A percentile compares a stretch with the other conserved stretches of the same genome.
These are phyloP conservation scores for Halenospora varia DNA, from an alignment of 495 filamentous ascomycete species.

Conservation along the genomic window DNA sequence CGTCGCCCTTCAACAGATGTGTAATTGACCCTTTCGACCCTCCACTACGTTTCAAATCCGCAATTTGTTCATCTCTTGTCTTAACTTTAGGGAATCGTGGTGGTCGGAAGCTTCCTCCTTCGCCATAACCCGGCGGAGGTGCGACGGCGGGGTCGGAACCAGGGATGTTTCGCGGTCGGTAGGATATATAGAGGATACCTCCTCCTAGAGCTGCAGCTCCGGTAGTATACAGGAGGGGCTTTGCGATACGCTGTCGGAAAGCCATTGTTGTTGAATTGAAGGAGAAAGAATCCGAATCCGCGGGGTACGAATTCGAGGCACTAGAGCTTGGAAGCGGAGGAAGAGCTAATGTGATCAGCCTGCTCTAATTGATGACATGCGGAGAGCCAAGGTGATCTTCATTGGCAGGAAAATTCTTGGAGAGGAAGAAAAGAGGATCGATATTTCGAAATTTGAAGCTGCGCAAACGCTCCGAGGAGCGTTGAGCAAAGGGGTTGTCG, in stretches of 20 bases:
- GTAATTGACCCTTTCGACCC: conserved; percentile 18
- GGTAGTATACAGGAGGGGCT: conserved; percentile 54
- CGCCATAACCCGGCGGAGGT: conserved; percentile 74
- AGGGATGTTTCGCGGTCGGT: conserved; percentile 82
- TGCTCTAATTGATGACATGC: neutral
- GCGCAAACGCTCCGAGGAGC: neutral
- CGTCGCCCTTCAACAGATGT: conserved; percentile 2
- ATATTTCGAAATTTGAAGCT: neutral
- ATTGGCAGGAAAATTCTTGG: neutral
- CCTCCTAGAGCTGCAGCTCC: conserved; percentile 53
- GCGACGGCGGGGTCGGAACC: conserved; percentile 76
- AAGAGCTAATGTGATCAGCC: conserved; percentile 12
- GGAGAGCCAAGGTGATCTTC: neutral
- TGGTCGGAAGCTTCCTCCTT: conserved; percentile 71
- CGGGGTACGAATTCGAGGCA: neutral
- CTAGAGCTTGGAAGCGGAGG: neutral
- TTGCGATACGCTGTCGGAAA: conserved; percentile 53
- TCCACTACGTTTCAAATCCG: conserved; percentile 47
- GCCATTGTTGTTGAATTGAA: conserved; percentile 45
- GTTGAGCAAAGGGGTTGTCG: neutral
- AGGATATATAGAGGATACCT: conserved; percentile 68
- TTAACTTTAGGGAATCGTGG: conserved; percentile 80
- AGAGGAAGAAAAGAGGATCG: neutral
- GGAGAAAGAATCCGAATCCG: neutral
- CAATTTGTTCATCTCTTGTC: conserved; percentile 61